These are phyloP conservation scores for Arthrobotrys sphaeroides DNA, from an alignment of 2,329 filamentous ascomycete species.

Conservation along the genomic window DNA sequence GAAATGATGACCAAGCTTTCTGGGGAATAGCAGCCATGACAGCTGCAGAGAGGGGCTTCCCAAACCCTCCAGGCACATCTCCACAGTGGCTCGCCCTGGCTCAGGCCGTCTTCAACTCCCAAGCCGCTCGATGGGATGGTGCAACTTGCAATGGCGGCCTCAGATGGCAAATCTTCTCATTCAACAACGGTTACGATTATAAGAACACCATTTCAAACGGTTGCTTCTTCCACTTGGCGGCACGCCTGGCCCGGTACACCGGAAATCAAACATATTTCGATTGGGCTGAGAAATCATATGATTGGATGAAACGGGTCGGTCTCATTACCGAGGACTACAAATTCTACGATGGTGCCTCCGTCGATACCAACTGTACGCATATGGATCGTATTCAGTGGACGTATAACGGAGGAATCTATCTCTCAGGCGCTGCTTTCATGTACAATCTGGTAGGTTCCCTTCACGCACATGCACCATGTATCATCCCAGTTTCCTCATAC, in stretches of 20 bases:
- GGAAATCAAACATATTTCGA: constrained; percentile 72
- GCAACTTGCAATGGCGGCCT: constrained; percentile 75
- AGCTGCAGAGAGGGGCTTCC: constrained; percentile 73
- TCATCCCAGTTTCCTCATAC: neutral
- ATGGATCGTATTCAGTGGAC: constrained; percentile 73
- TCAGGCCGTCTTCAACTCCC: constrained; percentile 82
- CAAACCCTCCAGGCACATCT: constrained; percentile 68
- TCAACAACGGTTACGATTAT: constrained; percentile 74
- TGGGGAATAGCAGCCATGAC: constrained; percentile 75
- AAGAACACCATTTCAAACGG: constrained; percentile 71
- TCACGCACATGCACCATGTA: neutral
- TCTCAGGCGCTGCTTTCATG: constrained; percentile 74
- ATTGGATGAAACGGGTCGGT: constrained; percentile 68
- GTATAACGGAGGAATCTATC: constrained; percentile 72
- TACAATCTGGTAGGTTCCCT: constrained; percentile 68
- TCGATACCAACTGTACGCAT: constrained; percentile 69
- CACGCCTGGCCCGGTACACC: constrained; percentile 62
- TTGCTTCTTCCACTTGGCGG: constrained; percentile 68
- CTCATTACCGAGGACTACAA: constrained; percentile 72
- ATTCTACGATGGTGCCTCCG: constrained; percentile 72
- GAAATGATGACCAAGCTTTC: constrained; percentile 77
- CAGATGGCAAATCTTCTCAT: constrained; percentile 85
- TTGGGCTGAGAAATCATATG: constrained; percentile 70
- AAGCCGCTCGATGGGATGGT: constrained; percentile 75
- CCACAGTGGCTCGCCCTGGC: constrained; percentile 81